Conservation (phyloP, 108 stramenopile genomes). For the Licmophora abbreviata region DNA sequence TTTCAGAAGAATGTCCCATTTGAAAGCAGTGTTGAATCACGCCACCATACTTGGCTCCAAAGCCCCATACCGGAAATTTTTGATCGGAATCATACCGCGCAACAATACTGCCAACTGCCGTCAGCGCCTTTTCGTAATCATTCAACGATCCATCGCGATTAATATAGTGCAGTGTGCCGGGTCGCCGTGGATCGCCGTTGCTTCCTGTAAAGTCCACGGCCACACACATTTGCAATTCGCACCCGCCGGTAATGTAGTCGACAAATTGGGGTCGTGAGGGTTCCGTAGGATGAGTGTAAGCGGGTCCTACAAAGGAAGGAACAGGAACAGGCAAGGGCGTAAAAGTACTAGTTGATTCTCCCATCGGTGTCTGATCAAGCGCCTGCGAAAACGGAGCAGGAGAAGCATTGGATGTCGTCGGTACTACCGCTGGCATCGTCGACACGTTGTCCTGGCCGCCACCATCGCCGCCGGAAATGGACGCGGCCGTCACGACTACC, state of each 20-base stretch:
- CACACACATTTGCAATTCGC: slow-evolving; percentile 60
- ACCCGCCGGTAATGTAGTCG: slow-evolving; percentile 59
- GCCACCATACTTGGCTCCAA: slow-evolving; percentile 85
- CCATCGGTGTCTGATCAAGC: no score
- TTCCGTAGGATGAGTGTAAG: background rate
- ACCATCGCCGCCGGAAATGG: background rate
- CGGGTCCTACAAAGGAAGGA: no score
- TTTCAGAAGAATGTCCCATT: slow-evolving; percentile 39
- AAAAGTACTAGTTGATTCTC: no score
- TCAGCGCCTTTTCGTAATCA: slow-evolving; percentile 75
- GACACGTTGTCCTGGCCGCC: no score
- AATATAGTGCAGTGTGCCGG: slow-evolving; percentile 71
- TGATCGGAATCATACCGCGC: slow-evolving; percentile 82
- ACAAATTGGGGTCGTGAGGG: slow-evolving; percentile 44
- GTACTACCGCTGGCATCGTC: background rate
- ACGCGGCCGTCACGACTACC: slow-evolving; percentile 10
- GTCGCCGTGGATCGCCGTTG: slow-evolving; percentile 80
- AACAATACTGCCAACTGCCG: slow-evolving; percentile 53
- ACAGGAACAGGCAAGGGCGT: slow-evolving; percentile 1
- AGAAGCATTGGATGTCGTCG: slow-evolving; percentile 1
- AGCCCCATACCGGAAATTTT: slow-evolving; percentile 77
- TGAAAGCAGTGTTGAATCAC: slow-evolving; percentile 73
- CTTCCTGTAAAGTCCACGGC: slow-evolving; percentile 90
- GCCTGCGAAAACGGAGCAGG: background rate
- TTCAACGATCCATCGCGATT: slow-evolving; percentile 49